Evolutionary conservation across 2,329 filamentous ascomycete genomes (phyloP), one percentile per base, ranked within the genome.

Genomic region (Fusarium xylarioides): DNA sequence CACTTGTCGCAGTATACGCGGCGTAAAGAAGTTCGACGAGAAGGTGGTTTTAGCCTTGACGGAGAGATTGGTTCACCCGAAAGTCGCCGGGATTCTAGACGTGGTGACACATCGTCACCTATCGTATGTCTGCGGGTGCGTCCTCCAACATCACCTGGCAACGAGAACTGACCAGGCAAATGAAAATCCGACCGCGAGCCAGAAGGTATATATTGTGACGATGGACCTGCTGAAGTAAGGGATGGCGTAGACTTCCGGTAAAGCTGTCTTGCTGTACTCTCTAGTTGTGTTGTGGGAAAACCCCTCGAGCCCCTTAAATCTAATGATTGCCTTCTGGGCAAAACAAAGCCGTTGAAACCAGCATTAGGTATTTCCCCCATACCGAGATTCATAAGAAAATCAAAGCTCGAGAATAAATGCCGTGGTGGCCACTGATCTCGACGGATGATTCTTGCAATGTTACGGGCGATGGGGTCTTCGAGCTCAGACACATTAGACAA

Each of bases 1-100:
- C 95, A 98, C 75, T 92, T 89, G 23, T 86, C 85, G 81, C 95
- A 98, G 79, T 90, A 91, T 55, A 95, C 91, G 74, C 94, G 93
- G 30, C 90, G 89, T 57, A 94, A 88, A 30, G 90, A 88, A 28
- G 86, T 85, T 32, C 87, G 83, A 66, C 87, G 87, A 63, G 88
- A 88, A 1, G 85, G 81, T 3, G 85, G 80, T 26, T 77, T 79
- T 40, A 79, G 79, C 35, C 78, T 77, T 23, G 80, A 75, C 2
- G 80, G 79, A 10, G 83, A 76, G 14, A 84, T 81, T 4, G 86
- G 85, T 12, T 86, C 85, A 28, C 82, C 84, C 32, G 84, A 79
- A 79, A 65, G 83, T 79, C 64, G 78, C 59, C 59, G 61, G 14
- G 74, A 60, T 40, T 73, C 73, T 18, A 56, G 66, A n/a, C 66